A percentile compares a stretch with the other conserved stretches of the same genome.
Evolutionary conservation across 495 filamentous ascomycete genomes (phyloP).

Genomic region (Bombardia bombarda): DNA sequence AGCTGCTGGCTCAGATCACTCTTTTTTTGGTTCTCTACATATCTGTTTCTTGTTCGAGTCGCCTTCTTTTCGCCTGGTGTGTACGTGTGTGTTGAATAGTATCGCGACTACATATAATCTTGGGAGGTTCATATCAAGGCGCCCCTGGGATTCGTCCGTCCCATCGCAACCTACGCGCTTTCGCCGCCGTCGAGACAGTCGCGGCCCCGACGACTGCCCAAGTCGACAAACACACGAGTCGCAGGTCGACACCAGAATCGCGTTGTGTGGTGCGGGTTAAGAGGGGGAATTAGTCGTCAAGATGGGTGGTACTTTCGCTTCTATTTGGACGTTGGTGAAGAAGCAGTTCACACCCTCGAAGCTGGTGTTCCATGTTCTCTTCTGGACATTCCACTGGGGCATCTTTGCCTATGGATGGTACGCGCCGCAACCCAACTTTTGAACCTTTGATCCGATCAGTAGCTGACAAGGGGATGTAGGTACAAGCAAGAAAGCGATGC

Average conservation of each 20-base stretch:
- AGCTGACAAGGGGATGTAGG: constrained; percentile 40
- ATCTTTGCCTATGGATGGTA: constrained; percentile 90
- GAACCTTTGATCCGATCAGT: background rate
- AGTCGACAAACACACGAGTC: constrained; percentile 25
- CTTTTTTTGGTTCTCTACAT: constrained; percentile 29
- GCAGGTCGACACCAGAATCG: constrained; percentile 43
- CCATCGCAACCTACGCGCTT: background rate
- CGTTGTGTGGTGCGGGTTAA: constrained; percentile 7
- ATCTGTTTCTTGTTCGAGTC: constrained; percentile 16
- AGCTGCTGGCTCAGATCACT: constrained; percentile 54
- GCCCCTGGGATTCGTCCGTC: background rate
- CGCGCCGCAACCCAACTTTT: constrained; percentile 9
- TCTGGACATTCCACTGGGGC: constrained; percentile 75
- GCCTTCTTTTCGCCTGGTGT: constrained; percentile 6
- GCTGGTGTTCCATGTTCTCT: constrained; percentile 73
- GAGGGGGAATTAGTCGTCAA: constrained; percentile 21
- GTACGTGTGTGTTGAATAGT: constrained; percentile 7
- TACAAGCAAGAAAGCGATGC: constrained; percentile 62
- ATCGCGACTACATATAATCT: constrained; percentile 6
- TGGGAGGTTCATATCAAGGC: constrained; percentile 6
- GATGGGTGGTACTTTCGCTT: no score
- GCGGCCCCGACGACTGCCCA: no score
- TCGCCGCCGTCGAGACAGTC: constrained; percentile 4
- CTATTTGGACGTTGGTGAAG: constrained; percentile 32
- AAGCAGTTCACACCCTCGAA: constrained; percentile 59